Conservation (phyloP, 371 early-diverging fungal species). For the Aphelidium insulamus region DNA sequence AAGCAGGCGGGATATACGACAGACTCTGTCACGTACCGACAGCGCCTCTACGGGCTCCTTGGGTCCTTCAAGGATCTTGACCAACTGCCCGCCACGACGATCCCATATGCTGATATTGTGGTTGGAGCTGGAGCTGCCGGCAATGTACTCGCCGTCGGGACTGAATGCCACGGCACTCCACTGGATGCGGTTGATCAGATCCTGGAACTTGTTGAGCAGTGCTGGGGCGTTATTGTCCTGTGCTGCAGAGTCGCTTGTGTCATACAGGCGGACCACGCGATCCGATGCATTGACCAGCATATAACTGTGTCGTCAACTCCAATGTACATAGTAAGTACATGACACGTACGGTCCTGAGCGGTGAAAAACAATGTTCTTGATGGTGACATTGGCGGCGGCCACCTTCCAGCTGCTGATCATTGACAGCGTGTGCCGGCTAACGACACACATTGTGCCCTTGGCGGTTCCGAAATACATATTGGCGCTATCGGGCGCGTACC, state of each 20-base stretch:
- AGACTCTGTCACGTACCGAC: slow-evolving; percentile 28
- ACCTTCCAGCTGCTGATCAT: slow-evolving; percentile 4
- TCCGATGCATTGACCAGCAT: slow-evolving; percentile 48
- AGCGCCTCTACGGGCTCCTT: slow-evolving; percentile 64
- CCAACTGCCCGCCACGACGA: slow-evolving; percentile 44
- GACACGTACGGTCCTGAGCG: slow-evolving; percentile 18
- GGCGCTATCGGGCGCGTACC: slow-evolving; percentile 8
- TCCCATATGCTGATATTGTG: slow-evolving; percentile 91
- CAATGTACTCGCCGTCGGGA: slow-evolving; percentile 60
- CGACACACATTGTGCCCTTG: slow-evolving; percentile 8
- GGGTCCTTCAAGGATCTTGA: slow-evolving; percentile 77
- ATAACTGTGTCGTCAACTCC: slow-evolving; percentile 18
- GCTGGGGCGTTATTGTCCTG: slow-evolving; percentile 18
- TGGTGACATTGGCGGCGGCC: slow-evolving; percentile 20
- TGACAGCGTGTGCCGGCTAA: slow-evolving; percentile 5
- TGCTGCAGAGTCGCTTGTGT: slow-evolving; percentile 7
- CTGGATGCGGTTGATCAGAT: slow-evolving; percentile 59
- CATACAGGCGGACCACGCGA: slow-evolving; percentile 37
- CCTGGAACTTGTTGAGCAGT: slow-evolving; percentile 51
- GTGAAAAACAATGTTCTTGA: slow-evolving; percentile 37
- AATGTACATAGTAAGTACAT: neutral
- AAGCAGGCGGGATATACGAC: too few species aligned
- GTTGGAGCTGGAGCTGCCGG: slow-evolving; percentile 48
- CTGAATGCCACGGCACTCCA: slow-evolving; percentile 70
- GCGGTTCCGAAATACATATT: slow-evolving; percentile 14